Base-by-base conservation (phyloP, 2,329 filamentous ascomycete genomes). In the Boeremia exigua region DNA sequence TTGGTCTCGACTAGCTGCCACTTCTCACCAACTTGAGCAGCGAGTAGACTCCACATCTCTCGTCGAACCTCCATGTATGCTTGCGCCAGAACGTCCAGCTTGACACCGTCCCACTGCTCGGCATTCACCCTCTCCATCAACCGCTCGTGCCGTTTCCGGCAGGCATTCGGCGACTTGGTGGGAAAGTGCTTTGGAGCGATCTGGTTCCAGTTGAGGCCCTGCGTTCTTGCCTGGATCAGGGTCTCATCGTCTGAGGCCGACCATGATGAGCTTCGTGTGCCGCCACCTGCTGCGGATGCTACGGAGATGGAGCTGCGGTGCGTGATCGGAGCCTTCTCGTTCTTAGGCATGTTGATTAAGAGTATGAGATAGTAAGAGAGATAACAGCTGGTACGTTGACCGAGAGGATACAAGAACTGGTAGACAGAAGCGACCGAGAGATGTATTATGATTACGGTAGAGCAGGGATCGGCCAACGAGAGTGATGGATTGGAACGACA, bases 81-180 rank as follows among this genome's bases (percentile, higher is more conserved):
- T 72, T 85, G 85, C 33, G 90, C 89, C 36, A 96, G 80, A 9
- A 82, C 81, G 72, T 94, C 89, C 23, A 93, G 80, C 78, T 90
- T 90, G 63, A 87, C 81, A 17, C 84, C 84, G 67, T 94, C 90
- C 88, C 91, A 95, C 68, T 93, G 89, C 66, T 91, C 88, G 43
- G 87, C 85, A 54, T 87, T 86, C 71, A 81, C 71, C 62, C 88
- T 86, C 77, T 94, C 89, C 82, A 94, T 88, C 62, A 96, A 79
- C 36, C 92, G 84, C 77, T 96, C 92, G 68, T 96, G 91, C 51
- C 92, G 86, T 79, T 96, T 96, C 61, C 92, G 90, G 77, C 92
- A 96, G 15, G 92, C 92, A 73, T 95, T 95, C 55, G 88, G 77
- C 11, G 82, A 83, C 80, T 96, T 96, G 72, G 78, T 82, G 1